Evolutionary conservation across 2,329 filamentous ascomycete species (phyloP).

Genomic region (Verticillium dahliae): DNA sequence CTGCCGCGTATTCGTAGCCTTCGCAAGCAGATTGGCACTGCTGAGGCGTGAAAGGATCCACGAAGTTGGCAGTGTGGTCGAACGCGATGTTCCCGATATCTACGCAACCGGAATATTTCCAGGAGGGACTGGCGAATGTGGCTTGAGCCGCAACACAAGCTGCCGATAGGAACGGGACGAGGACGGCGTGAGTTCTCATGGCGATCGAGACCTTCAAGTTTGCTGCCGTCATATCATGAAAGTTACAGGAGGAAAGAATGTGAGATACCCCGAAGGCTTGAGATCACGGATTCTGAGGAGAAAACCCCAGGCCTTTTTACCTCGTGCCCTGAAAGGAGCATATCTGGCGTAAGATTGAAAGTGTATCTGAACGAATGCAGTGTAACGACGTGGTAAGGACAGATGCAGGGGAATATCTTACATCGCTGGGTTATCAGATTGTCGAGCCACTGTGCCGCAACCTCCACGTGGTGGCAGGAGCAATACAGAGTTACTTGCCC

Average conservation of each 20-base stretch:
- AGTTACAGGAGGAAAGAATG: neutral
- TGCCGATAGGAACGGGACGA: slow-evolving; percentile 1
- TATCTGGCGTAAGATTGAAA: neutral
- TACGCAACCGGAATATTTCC: slow-evolving; percentile 9
- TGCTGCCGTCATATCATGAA: neutral
- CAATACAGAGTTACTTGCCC: too few relatives aligned
- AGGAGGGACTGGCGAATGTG: slow-evolving; percentile 3
- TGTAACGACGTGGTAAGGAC: neutral
- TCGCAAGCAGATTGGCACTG: slow-evolving; percentile 9
- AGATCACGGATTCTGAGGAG: neutral
- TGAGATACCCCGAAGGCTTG: neutral
- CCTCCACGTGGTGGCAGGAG: too few relatives aligned
- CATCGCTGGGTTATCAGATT: too few relatives aligned
- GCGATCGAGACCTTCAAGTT: neutral
- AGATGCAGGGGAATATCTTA: too few relatives aligned
- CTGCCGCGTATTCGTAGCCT: slow-evolving; percentile 5
- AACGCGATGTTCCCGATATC: slow-evolving; percentile 5
- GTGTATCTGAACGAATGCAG: neutral
- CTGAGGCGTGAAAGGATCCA: slow-evolving; percentile 4
- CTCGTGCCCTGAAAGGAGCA: neutral
- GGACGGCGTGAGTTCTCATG: neutral
- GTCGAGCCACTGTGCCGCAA: too few relatives aligned
- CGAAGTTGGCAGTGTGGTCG: slow-evolving; percentile 4
- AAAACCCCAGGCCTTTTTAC: neutral
- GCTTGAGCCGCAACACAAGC: slow-evolving; percentile 2